These are phyloP conservation scores for Wallacemonas collosoma DNA, from an alignment of 208 protist species.

Conservation along the genomic window DNA sequence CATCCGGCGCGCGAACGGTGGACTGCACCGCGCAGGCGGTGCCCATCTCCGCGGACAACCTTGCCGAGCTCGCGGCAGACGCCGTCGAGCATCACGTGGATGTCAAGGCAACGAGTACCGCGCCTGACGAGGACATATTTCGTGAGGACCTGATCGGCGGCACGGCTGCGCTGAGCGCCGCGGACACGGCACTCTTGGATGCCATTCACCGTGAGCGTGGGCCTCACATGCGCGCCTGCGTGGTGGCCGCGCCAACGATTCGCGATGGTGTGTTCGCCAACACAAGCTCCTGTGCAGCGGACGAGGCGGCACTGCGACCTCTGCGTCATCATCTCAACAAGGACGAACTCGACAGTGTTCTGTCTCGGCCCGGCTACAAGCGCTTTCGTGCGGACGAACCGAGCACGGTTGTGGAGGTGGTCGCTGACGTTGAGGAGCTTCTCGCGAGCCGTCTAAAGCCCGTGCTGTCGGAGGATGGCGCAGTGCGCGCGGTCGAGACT, in stretches of 20 bases:
- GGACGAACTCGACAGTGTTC: slow-evolving; percentile 14
- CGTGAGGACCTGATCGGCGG: slow-evolving; percentile 32
- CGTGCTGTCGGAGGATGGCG: slow-evolving; percentile 50
- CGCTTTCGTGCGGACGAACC: slow-evolving; percentile 36
- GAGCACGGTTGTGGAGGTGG: slow-evolving; percentile 18
- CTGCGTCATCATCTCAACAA: slow-evolving; percentile 21
- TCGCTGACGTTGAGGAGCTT: slow-evolving; percentile 21
- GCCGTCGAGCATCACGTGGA: slow-evolving; percentile 11
- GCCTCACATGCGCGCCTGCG: slow-evolving; percentile 1
- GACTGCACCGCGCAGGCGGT: slow-evolving; percentile 21
- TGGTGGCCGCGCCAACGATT: slow-evolving; percentile 7
- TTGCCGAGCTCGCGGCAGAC: slow-evolving; percentile 41
- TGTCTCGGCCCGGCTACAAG: slow-evolving; percentile 17
- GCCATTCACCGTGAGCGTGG: neutral
- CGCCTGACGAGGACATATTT: slow-evolving; percentile 30
- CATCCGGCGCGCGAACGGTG: slow-evolving; percentile 12
- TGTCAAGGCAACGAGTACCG: neutral
- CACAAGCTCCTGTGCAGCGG: neutral
- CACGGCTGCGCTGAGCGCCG: neutral
- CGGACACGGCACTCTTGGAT: slow-evolving; percentile 18
- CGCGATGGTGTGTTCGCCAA: neutral
- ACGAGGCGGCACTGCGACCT: slow-evolving; percentile 8
- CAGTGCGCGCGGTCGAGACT: slow-evolving; percentile 50
- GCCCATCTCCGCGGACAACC: slow-evolving; percentile 25
- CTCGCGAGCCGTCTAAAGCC: slow-evolving; percentile 22